A percentile compares a stretch with the other conserved stretches of the same genome.
These are phyloP conservation scores for Cladorrhinum sp. DNA, from an alignment of 2,329 filamentous ascomycete species.

Conservation along the genomic window DNA sequence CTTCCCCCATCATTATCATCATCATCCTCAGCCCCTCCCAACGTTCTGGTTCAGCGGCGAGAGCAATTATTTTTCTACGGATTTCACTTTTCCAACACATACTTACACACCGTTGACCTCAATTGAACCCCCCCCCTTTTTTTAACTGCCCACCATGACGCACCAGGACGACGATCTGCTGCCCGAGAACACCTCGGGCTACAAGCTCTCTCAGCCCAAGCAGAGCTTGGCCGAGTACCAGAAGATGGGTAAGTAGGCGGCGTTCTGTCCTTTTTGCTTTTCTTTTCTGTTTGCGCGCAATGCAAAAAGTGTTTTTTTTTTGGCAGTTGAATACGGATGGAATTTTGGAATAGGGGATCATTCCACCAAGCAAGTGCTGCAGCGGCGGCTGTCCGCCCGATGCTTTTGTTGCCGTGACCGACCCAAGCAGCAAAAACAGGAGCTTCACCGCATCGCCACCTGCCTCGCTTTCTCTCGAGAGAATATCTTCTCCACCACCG, in stretches of 20 bases:
- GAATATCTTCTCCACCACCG: neutral
- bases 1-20: slow-evolving; percentile 22
- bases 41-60: slow-evolving; percentile 1
- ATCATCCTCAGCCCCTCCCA: slow-evolving; percentile 18
- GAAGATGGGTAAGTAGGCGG: slow-evolving; percentile 73
- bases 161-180: slow-evolving; percentile 76
- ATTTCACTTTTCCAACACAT: neutral
- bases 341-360: neutral
- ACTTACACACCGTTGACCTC: neutral
- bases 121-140: slow-evolving; percentile 9
- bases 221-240: slow-evolving; percentile 95
- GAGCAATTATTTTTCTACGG: neutral
- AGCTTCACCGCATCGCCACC: neutral
- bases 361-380: slow-evolving; percentile 5
- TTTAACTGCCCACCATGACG: slow-evolving; percentile 53
- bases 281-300: neutral
- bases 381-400: neutral
- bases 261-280: neutral
- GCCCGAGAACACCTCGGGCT: slow-evolving; percentile 86
- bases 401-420: neutral
- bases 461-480: neutral
- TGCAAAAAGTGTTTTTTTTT: neutral
- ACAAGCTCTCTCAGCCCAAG: slow-evolving; percentile 96
- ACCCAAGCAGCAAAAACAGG: neutral
- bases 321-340: neutral